These are phyloP conservation scores for Trichoderma gracile DNA, from an alignment of 2,329 filamentous ascomycete species.

Conservation along the genomic window DNA sequence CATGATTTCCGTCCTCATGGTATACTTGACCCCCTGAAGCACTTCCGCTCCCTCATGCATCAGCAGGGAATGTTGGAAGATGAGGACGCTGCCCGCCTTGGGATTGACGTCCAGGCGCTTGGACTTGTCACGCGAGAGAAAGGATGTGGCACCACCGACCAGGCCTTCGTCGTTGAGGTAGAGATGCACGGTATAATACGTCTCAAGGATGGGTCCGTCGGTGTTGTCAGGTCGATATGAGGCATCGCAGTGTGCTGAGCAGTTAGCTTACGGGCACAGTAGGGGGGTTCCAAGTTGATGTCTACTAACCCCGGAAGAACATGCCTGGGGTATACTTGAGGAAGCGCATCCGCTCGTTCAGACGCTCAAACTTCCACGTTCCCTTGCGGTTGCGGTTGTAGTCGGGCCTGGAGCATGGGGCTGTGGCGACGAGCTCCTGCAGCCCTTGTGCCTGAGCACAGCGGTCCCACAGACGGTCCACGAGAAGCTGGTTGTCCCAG, in stretches of 20 bases:
- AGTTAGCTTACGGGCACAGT: background rate
- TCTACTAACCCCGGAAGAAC: slow-evolving; percentile 61
- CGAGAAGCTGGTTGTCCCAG: slow-evolving; percentile 66
- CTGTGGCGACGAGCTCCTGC: slow-evolving; percentile 41
- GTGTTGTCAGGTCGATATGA: slow-evolving; percentile 46
- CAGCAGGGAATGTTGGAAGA: slow-evolving; percentile 58
- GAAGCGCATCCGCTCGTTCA: slow-evolving; percentile 76
- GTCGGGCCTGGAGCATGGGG: slow-evolving; percentile 32
- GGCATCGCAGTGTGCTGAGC: slow-evolving; percentile 67
- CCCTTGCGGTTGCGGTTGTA: slow-evolving; percentile 31
- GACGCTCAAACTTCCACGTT: slow-evolving; percentile 48
- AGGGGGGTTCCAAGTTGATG: too few relatives aligned
- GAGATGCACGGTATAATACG: slow-evolving; percentile 57
- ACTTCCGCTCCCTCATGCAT: slow-evolving; percentile 58
- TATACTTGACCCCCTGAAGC: slow-evolving; percentile 54
- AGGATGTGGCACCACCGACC: slow-evolving; percentile 57
- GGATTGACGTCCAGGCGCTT: slow-evolving; percentile 55
- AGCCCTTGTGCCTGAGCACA: slow-evolving; percentile 49
- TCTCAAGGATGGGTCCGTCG: slow-evolving; percentile 50
- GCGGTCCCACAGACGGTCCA: slow-evolving; percentile 63
- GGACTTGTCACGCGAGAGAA: slow-evolving; percentile 47
- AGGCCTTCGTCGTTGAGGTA: slow-evolving; percentile 45
- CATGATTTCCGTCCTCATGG: slow-evolving; percentile 57
- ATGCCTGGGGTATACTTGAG: slow-evolving; percentile 70
- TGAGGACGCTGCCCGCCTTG: slow-evolving; percentile 57